These are phyloP conservation scores for Gossypium davidsonii DNA, from an alignment of 441 rosid genomes.

Conservation along the genomic window DNA sequence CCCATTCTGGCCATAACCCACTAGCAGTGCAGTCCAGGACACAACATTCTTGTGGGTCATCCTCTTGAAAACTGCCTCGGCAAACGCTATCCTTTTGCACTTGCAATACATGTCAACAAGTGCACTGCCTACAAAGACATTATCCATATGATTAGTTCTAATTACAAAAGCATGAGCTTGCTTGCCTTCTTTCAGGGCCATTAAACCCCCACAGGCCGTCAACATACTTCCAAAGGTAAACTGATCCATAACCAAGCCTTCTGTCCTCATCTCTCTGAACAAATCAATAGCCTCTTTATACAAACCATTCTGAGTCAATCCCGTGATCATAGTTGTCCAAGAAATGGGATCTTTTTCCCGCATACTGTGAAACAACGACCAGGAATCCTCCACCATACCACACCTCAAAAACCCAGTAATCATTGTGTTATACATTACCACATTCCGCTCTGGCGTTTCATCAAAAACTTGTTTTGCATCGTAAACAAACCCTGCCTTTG, in stretches of 20 bases:
- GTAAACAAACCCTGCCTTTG: slow-evolving; percentile 50
- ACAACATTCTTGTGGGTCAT: slow-evolving; percentile 74
- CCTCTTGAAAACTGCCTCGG: slow-evolving; percentile 55
- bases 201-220: slow-evolving; percentile 70
- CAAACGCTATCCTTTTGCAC: slow-evolving; percentile 51
- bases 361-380: slow-evolving; percentile 49
- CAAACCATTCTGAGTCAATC: slow-evolving; percentile 62
- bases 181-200: slow-evolving; percentile 58
- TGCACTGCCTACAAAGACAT: slow-evolving; percentile 80
- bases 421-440: slow-evolving; percentile 68
- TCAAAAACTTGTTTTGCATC: slow-evolving; percentile 62
- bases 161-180: slow-evolving; percentile 61
- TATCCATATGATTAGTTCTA: slow-evolving; percentile 47
- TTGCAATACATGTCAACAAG: slow-evolving; percentile 94
- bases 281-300: slow-evolving; percentile 53
- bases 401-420: slow-evolving; percentile 60
- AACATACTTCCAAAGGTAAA: slow-evolving; percentile 78
- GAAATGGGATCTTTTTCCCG: slow-evolving; percentile 69
- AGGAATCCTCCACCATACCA: slow-evolving; percentile 66
- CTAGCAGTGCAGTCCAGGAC: slow-evolving; percentile 94
- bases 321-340: slow-evolving; percentile 88
- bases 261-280: slow-evolving; percentile 59
- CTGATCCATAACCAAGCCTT: slow-evolving; percentile 68
- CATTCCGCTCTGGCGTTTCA: slow-evolving; percentile 43
- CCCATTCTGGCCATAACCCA: slow-evolving; percentile 86